Conservation (phyloP, 176 grass and related monocot genomes). For the Triticum turgidum region DNA sequence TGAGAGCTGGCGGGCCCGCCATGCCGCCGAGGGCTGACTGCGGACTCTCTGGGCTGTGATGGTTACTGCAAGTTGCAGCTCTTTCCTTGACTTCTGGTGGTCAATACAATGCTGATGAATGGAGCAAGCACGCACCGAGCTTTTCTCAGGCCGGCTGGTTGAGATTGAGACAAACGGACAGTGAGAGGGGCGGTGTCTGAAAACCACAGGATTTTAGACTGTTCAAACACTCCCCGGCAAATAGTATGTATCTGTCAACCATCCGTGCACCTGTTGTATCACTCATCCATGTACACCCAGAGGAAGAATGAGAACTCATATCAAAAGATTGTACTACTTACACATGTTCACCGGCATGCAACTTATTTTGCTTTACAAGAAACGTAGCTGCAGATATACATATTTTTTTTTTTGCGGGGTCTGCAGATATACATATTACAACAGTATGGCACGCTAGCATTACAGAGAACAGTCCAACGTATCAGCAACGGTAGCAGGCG, state of each 20-base stretch:
- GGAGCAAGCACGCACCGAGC: background rate
- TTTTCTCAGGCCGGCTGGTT: background rate
- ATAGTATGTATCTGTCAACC: background rate
- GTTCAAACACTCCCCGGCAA: background rate
- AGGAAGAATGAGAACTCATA: too few relatives aligned
- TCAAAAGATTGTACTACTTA: too few relatives aligned
- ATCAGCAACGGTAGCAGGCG: background rate
- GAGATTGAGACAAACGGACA: background rate
- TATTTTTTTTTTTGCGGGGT: too few relatives aligned
- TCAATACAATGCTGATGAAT: too few relatives aligned
- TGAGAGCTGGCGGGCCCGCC: background rate
- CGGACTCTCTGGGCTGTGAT: background rate
- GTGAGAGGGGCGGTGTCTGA: background rate
- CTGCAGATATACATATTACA: too few relatives aligned
- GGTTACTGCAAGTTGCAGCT: background rate
- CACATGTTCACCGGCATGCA: too few relatives aligned
- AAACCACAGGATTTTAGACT: background rate
- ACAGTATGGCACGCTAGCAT: background rate
- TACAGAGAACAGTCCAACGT: background rate
- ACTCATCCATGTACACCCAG: too few relatives aligned
- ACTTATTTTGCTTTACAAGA: too few relatives aligned
- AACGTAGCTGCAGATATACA: background rate
- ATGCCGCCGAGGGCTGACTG: background rate
- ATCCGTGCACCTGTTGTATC: too few relatives aligned
- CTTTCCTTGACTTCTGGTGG: background rate